These are phyloP conservation scores for Voacanga thouarsii DNA, from an alignment of 257 asterid species.

Conservation along the genomic window DNA sequence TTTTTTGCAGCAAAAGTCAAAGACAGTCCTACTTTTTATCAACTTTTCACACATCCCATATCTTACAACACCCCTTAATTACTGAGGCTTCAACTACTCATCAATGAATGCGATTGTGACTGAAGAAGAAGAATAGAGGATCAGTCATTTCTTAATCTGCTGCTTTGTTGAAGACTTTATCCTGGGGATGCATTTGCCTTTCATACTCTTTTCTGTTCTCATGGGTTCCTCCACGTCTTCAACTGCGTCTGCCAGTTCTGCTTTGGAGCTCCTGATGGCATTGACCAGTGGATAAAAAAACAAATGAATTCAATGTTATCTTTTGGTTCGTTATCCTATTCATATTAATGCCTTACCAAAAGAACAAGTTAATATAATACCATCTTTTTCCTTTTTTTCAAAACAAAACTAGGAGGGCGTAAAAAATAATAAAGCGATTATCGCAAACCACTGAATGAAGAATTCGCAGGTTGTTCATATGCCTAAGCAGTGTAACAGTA, in stretches of 20 bases:
- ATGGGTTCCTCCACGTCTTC: constrained; percentile 27
- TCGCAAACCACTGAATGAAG: no score
- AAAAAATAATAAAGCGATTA: no score
- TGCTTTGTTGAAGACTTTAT: constrained; percentile 50
- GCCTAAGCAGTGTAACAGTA: no score
- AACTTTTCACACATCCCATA: not conserved
- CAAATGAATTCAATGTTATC: not conserved
- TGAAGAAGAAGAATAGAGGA: not conserved
- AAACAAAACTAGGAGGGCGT: no score
- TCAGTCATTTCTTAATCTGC: constrained; percentile 39
- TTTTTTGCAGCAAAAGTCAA: not conserved
- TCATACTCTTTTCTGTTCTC: constrained; percentile 42
- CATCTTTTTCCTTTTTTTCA: no score
- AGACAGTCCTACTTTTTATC: not conserved
- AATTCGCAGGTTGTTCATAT: no score
- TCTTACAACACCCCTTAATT: not conserved
- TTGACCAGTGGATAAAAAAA: not conserved
- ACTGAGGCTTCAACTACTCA: not conserved
- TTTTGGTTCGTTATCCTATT: no score
- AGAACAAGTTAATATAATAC: no score
- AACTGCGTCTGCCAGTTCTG: constrained; percentile 35
- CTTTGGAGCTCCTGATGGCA: constrained; percentile 41
- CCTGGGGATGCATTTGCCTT: constrained; percentile 78
- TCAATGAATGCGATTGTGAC: not conserved
- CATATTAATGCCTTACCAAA: no score